A percentile compares a stretch with the other conserved stretches of the same genome.
Evolutionary conservation across 257 asterid genomes (phyloP).

Genomic region (Solanum pimpinellifolium): DNA sequence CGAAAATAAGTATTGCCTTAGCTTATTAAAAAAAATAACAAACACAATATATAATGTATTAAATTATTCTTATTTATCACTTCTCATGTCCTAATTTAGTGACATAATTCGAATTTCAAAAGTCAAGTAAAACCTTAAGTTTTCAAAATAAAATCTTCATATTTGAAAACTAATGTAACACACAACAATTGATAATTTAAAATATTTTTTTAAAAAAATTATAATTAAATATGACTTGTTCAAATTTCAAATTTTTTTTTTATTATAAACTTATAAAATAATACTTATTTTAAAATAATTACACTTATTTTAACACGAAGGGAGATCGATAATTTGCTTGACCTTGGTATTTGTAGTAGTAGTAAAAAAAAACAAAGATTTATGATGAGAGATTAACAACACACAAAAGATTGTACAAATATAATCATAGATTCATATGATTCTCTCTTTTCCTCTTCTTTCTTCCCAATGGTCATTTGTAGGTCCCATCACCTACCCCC

Average conservation of each 20-base stretch:
- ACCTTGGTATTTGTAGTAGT: not conserved
- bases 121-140: no score
- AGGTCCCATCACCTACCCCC: not conserved
- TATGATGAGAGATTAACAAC: not conserved
- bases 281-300: accelerated
- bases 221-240: no score
- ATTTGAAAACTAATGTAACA: no score
- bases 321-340: not conserved
- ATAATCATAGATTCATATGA: not conserved
- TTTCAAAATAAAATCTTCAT: no score
- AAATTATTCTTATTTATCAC: not conserved
- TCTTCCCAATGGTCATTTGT: not conserved
- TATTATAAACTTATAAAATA: no score
- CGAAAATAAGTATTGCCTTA: not conserved
- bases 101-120: no score
- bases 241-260: no score
- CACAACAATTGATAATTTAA: no score
- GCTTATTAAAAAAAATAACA: not conserved
- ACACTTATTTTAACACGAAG: not conserved
- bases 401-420: not conserved
- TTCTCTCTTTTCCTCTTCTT: not conserved
- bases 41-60: no score
- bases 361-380: not conserved
- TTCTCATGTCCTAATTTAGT: not conserved
- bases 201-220: no score